Percentiles rank a stretch among this genome's conserved stretches.
Evolutionary conservation across 2,329 filamentous ascomycete genomes (phyloP).

Genomic region (Coniella vitis): DNA sequence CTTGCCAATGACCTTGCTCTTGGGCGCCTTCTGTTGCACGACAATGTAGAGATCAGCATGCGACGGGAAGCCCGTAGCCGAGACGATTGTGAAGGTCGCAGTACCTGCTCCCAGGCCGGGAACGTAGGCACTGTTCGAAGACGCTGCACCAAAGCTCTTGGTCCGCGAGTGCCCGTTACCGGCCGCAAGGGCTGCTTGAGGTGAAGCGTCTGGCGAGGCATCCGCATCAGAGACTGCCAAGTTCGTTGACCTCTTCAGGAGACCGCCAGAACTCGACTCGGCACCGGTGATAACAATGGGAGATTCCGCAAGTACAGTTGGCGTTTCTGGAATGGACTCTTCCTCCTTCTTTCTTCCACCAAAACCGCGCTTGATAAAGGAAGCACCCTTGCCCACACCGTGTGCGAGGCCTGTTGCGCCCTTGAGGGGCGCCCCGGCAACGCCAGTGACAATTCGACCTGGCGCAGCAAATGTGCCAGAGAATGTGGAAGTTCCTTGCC

Average conservation of each 20-base stretch:
- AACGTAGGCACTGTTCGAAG: slow-evolving; percentile 56
- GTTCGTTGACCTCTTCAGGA: slow-evolving; percentile 35
- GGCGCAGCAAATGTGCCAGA: slow-evolving; percentile 81
- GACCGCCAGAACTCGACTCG: slow-evolving; percentile 28
- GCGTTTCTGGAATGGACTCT: slow-evolving; percentile 27
- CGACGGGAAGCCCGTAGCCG: slow-evolving; percentile 69
- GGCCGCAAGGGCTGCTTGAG: slow-evolving; percentile 28
- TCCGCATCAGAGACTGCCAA: slow-evolving; percentile 29
- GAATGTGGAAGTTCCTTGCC: slow-evolving; percentile 90
- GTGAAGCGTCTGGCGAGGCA: slow-evolving; percentile 22
- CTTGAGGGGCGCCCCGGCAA: slow-evolving; percentile 87
- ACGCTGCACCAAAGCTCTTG: slow-evolving; percentile 57
- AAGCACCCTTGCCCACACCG: slow-evolving; percentile 81
- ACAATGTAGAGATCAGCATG: slow-evolving; percentile 72
- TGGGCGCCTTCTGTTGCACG: slow-evolving; percentile 60
- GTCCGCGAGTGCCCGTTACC: slow-evolving; percentile 39
- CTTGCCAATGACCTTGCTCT: slow-evolving; percentile 78
- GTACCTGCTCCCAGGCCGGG: slow-evolving; percentile 60
- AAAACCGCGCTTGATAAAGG: slow-evolving; percentile 82
- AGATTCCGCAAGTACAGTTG: slow-evolving; percentile 10
- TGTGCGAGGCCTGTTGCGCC: slow-evolving; percentile 68
- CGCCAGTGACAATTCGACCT: slow-evolving; percentile 76
- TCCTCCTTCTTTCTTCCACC: slow-evolving; percentile 62
- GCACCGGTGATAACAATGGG: slow-evolving; percentile 35
- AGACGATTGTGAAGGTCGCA: slow-evolving; percentile 73